Percentiles rank a stretch among this genome's conserved stretches.
Evolutionary conservation across 148 eudicot genomes (phyloP).

Genomic region (Silene conica): DNA sequence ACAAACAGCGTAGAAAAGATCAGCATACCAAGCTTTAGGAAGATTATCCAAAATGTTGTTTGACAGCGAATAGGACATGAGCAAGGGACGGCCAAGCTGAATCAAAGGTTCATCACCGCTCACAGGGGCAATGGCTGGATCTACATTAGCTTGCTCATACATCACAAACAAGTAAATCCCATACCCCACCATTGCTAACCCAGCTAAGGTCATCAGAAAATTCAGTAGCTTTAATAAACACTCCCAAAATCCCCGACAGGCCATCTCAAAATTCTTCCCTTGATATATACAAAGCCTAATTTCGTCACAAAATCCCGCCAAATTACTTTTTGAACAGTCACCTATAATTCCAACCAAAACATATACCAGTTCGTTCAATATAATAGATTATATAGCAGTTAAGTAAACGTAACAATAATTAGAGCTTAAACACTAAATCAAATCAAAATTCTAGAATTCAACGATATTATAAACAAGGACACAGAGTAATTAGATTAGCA

Average conservation of each 20-base stretch:
- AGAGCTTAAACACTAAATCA: too few species aligned
- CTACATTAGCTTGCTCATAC: constrained; percentile 42
- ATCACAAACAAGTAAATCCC: constrained; percentile 88
- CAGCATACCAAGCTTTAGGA: constrained; percentile 79
- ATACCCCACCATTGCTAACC: constrained; percentile 82
- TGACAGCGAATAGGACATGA: constrained; percentile 55
- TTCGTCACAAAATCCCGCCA: constrained; percentile 10
- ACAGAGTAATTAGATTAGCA: background rate
- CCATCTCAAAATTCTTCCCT: constrained; percentile 39
- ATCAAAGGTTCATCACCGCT: constrained; percentile 40
- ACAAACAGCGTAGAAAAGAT: background rate
- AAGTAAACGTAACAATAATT: too few species aligned
- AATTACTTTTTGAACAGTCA: background rate
- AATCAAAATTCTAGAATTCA: too few species aligned
- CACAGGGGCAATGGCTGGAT: constrained; percentile 30
- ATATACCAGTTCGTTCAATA: background rate
- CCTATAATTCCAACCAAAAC: constrained; percentile 13
- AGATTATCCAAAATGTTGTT: constrained; percentile 59
- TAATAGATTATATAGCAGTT: background rate
- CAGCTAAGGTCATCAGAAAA: constrained; percentile 67
- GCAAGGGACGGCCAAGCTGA: constrained; percentile 82
- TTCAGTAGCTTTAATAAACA: constrained; percentile 79
- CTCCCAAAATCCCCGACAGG: constrained; percentile 80
- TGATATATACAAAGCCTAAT: constrained; percentile 2
- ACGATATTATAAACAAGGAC: too few species aligned